Evolutionary conservation across 2,329 filamentous ascomycete species (phyloP).

Genomic region (Aspergillus sp.): DNA sequence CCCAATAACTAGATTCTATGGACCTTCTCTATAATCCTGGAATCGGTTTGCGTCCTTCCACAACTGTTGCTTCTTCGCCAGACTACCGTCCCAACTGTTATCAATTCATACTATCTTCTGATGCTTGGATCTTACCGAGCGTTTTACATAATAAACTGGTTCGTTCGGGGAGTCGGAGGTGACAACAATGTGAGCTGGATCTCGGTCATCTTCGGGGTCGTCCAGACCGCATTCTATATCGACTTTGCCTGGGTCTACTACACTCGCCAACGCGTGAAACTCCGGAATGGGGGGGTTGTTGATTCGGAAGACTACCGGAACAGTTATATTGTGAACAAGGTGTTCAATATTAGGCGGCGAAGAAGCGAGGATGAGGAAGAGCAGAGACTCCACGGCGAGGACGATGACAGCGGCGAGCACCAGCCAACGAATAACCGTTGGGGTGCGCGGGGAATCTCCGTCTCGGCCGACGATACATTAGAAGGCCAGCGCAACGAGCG

Average conservation of each 20-base stretch:
- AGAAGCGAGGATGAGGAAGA: constrained; percentile 42
- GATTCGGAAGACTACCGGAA: constrained; percentile 85
- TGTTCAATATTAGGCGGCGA: constrained; percentile 60
- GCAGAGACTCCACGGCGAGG: constrained; percentile 34
- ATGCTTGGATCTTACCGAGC: constrained; percentile 83
- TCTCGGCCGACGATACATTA: constrained; percentile 58
- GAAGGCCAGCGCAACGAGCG: constrained; percentile 22
- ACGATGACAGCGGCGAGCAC: constrained; percentile 26
- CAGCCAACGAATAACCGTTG: constrained; percentile 48
- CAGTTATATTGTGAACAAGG: constrained; percentile 77
- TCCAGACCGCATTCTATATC: constrained; percentile 86
- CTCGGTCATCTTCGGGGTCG: constrained; percentile 78
- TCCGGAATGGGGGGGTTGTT: constrained; percentile 81
- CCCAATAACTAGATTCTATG: constrained; percentile 65
- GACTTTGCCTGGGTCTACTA: constrained; percentile 99
- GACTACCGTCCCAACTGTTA: constrained; percentile 92
- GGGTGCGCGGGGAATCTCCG: constrained; percentile 59
- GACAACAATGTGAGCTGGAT: constrained; percentile 66
- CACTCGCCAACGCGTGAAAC: constrained; percentile 88
- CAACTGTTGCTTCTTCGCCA: constrained; percentile 89
- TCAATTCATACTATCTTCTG: constrained; percentile 93
- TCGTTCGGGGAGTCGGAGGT: constrained; percentile 64
- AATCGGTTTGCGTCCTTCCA: constrained; percentile 85
- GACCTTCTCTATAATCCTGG: constrained; percentile 88
- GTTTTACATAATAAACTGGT: constrained; percentile 91